Percentiles rank a stretch among this genome's conserved stretches.
phyloP scores from a whole-genome alignment of 371 early-diverging fungal genomes.

The Chytridium lagenaria region DNA sequence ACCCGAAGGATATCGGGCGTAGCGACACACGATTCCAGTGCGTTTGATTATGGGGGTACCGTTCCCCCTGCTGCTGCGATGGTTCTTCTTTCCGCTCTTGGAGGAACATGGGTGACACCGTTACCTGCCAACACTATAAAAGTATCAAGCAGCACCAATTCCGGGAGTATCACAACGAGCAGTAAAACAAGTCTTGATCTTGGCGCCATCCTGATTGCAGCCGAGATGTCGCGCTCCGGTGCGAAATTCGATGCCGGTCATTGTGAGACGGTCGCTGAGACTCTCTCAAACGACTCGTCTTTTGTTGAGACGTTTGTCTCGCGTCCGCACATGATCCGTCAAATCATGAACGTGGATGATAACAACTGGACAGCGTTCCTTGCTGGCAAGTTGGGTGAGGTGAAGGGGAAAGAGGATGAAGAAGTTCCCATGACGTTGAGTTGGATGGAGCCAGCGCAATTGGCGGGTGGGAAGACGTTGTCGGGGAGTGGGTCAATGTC shows the following conservation, averaged over 20 bases:
- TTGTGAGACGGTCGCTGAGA: slow-evolving; percentile 1
- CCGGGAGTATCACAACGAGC: background rate
- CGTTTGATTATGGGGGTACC: background rate
- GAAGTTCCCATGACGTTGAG: slow-evolving; percentile 7
- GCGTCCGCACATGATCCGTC: background rate
- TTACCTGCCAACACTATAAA: background rate
- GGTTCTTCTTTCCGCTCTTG: slow-evolving; percentile 1
- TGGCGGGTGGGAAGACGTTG: background rate
- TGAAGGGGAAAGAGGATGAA: background rate
- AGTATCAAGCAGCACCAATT: background rate
- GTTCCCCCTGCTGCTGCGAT: slow-evolving; percentile 2
- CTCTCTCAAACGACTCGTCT: background rate
- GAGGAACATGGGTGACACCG: background rate
- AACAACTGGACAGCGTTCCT: slow-evolving; percentile 6
- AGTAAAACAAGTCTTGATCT: slow-evolving; percentile 2
- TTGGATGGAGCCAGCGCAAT: slow-evolving; percentile 5
- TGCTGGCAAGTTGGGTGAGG: slow-evolving; percentile 2
- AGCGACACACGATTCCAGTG: too few species aligned
- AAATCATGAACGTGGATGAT: slow-evolving; percentile 8
- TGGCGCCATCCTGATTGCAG: slow-evolving; percentile 12
- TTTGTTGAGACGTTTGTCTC: background rate
- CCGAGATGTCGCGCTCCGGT: background rate
- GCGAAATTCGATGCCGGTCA: background rate
- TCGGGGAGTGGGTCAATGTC: background rate
- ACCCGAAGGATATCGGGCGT: background rate